These are phyloP conservation scores for Nannochloropsis salina DNA, from an alignment of 108 stramenopile species.

Conservation along the genomic window DNA sequence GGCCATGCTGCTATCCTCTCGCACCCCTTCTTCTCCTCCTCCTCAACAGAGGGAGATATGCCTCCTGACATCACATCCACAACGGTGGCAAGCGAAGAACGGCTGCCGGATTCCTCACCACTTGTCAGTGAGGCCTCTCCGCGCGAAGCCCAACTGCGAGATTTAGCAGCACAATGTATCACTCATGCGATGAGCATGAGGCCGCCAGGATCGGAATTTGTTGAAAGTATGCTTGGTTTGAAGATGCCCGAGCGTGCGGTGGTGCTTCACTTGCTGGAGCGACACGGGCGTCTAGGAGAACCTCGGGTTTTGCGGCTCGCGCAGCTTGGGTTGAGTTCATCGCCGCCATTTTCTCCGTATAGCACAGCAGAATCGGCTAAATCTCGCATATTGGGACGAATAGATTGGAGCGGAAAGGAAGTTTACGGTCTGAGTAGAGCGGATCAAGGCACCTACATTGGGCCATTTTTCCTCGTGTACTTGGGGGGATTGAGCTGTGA, in stretches of 20 bases:
- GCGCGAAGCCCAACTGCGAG: constrained; percentile 4
- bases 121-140: background rate
- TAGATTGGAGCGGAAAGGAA: constrained; percentile 13
- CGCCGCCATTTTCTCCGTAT: background rate
- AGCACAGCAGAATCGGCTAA: background rate
- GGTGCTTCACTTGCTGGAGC: background rate
- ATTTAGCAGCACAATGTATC: constrained; percentile 11
- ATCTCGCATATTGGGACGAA: background rate
- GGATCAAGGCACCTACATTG: background rate
- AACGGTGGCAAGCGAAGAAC: background rate
- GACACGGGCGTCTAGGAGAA: background rate
- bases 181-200: background rate
- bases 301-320: background rate
- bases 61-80: background rate
- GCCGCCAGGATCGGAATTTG: background rate
- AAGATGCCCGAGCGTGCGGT: background rate
- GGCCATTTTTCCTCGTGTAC: background rate
- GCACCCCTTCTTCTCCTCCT: background rate
- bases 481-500: constrained; percentile 8
- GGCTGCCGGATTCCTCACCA: too few relatives aligned
- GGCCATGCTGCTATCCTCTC: background rate
- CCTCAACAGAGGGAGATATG: background rate
- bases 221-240: background rate
- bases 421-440: background rate
- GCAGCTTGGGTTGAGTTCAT: background rate